Base-by-base conservation (phyloP, 2,329 filamentous ascomycete species). In the Cryphonectria radicalis region DNA sequence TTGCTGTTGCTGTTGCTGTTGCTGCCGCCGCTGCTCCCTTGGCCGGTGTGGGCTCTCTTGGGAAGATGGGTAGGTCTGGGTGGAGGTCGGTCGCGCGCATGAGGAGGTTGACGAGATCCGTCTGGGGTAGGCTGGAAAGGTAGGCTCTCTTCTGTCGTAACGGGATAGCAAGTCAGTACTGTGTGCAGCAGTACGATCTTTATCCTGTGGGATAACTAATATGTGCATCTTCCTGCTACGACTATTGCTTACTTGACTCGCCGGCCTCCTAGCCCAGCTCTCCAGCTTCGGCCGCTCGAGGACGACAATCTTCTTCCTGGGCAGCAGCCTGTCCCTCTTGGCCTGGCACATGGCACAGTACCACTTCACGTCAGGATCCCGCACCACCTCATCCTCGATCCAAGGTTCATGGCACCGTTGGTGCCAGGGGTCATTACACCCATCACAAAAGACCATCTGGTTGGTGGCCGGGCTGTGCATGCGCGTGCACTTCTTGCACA, bases 371-470 rank as follows among this genome's bases (percentile, higher is more conserved):
- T 89, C 88, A 74, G 90, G 84, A 72, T 93, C 87, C 50, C 86
- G 85, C 63, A 95, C 87, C 28, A 92, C 88, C 25, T 91, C 88
- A 73, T 91, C 88, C n/a, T 87, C 85, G 72, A 97, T 93, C 11
- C 87, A 87, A 1, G 93, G 93, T 71, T 92, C 87, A 79, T 97
- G 93, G 77, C 93, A 97, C 76, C 89, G 89, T 79, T 94, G 92
- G 80, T 97, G 93, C 88, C 93, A 97, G 59, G 90, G 89, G 42
- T 86, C 85, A 78, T 93, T 93, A 82, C 93, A 97, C 22, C 90
- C 90, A 80, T 95, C 92, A 82, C 93, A 97, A 80, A 95, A 94
- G 3, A 96, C 93, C 78, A 97, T 95, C 81, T 91, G 88, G 81
- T 96, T 96, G 75, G 84, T 89, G n/a, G 84, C 79, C 3, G 92